These are phyloP conservation scores for Aspergillus japonicus DNA, from an alignment of 2,329 filamentous ascomycete genomes.

Conservation along the genomic window DNA sequence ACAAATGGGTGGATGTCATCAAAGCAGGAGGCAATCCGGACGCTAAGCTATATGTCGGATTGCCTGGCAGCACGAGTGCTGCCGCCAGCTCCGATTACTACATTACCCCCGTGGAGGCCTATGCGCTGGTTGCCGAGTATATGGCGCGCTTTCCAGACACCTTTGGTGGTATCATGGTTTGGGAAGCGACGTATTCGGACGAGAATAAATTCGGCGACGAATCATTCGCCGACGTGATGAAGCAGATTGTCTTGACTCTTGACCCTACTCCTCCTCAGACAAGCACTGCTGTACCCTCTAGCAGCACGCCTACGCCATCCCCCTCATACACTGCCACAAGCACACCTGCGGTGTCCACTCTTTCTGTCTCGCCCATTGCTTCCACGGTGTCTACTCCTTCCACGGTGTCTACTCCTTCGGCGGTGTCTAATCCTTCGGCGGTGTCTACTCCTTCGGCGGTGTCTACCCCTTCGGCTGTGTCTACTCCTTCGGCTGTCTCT, in stretches of 20 bases:
- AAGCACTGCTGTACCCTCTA: slow-evolving; percentile 15
- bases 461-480: no score
- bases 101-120: slow-evolving; percentile 47
- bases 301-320: slow-evolving; percentile 6
- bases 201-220: slow-evolving; percentile 47
- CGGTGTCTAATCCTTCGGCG: no score
- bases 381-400: background rate
- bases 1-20: slow-evolving; percentile 46
- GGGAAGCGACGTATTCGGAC: slow-evolving; percentile 54
- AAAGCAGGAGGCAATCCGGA: slow-evolving; percentile 38
- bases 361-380: background rate
- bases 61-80: slow-evolving; percentile 40
- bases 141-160: slow-evolving; percentile 38
- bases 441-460: no score
- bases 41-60: slow-evolving; percentile 56
- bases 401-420: background rate
- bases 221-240: slow-evolving; percentile 50
- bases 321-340: slow-evolving; percentile 1
- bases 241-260: slow-evolving; percentile 40
- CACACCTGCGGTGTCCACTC: background rate
- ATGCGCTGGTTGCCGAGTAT: slow-evolving; percentile 46
- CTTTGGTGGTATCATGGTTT: slow-evolving; percentile 62
- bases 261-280: slow-evolving; percentile 26
- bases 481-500: background rate
- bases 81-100: slow-evolving; percentile 44